Conservation (phyloP, 495 filamentous ascomycete genomes). For the Penicillium parvum region DNA sequence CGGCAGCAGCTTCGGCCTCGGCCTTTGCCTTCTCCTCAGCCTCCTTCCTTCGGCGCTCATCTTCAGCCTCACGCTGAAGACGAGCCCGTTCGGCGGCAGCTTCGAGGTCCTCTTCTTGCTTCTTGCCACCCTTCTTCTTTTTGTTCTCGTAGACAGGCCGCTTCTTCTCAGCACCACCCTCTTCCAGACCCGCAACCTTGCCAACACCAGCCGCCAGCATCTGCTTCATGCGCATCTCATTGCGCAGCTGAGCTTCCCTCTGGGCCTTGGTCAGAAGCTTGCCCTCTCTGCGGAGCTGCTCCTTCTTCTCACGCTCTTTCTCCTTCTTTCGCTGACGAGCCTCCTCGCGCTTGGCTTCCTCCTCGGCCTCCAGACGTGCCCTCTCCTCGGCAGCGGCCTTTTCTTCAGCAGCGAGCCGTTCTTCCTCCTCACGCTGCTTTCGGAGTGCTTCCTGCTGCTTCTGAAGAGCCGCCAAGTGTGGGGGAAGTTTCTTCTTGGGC, state of each 20-base stretch:
- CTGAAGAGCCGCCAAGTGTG: slow-evolving; percentile 76
- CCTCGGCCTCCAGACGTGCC: slow-evolving; percentile 65
- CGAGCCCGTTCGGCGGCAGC: slow-evolving; percentile 57
- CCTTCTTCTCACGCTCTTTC: slow-evolving; percentile 91
- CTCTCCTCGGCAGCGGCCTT: slow-evolving; percentile 67
- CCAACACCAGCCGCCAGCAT: slow-evolving; percentile 80
- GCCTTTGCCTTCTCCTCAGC: slow-evolving; percentile 64
- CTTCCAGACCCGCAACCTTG: slow-evolving; percentile 71
- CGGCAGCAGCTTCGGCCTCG: slow-evolving; percentile 54
- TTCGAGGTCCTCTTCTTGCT: slow-evolving; percentile 69
- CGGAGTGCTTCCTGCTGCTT: slow-evolving; percentile 85
- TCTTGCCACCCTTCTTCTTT: slow-evolving; percentile 72
- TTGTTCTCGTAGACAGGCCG: slow-evolving; percentile 65
- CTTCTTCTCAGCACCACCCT: slow-evolving; percentile 65
- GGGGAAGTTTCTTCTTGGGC: slow-evolving; percentile 79
- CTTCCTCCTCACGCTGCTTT: slow-evolving; percentile 71
- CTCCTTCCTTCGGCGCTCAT: slow-evolving; percentile 59
- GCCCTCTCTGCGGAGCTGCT: slow-evolving; percentile 91
- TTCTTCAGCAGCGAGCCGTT: slow-evolving; percentile 64
- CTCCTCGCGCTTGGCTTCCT: slow-evolving; percentile 69
- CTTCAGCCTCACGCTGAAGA: slow-evolving; percentile 60
- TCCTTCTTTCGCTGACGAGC: slow-evolving; percentile 79
- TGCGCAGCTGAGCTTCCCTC: slow-evolving; percentile 75
- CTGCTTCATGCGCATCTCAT: slow-evolving; percentile 86
- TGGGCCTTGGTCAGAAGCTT: slow-evolving; percentile 94